phyloP scores from a whole-genome alignment of 257 asterid species.

The Dorcoceras hygrometricum region DNA sequence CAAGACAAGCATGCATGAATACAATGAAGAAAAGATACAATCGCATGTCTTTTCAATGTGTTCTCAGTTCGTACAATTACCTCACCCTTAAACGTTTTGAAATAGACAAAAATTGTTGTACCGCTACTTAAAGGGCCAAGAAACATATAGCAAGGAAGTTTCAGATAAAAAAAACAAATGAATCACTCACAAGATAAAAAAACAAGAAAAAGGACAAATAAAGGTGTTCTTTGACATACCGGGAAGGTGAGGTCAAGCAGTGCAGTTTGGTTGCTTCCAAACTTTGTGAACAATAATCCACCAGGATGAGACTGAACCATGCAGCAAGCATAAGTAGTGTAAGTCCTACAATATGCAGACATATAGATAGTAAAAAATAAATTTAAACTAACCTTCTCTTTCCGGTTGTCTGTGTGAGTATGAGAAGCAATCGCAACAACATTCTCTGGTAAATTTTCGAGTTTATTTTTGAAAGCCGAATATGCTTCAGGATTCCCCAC shows the following conservation, averaged over 20 bases:
- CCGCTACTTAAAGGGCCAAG: background rate
- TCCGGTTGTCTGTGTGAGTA: constrained; percentile 74
- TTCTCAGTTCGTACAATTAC: background rate
- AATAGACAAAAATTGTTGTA: constrained; percentile 7
- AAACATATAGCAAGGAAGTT: background rate
- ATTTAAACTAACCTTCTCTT: constrained; percentile 70
- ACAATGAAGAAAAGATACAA: background rate
- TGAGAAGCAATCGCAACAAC: constrained; percentile 77
- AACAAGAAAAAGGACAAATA: background rate
- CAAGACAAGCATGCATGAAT: constrained; percentile 2
- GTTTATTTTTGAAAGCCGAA: constrained; percentile 62
- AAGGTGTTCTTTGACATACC: constrained; percentile 39
- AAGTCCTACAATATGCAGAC: constrained; percentile 7
- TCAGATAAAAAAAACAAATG: background rate
- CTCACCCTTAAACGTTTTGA: constrained; percentile 7
- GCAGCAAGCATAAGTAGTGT: constrained; percentile 13
- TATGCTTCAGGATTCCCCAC: constrained; percentile 66
- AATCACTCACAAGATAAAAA: background rate
- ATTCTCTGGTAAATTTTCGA: constrained; percentile 72
- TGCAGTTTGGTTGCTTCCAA: constrained; percentile 91
- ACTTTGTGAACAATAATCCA: constrained; percentile 75
- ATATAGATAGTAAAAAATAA: constrained; percentile 20
- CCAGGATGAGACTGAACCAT: constrained; percentile 72
- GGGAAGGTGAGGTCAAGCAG: constrained; percentile 89
- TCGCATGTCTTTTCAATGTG: constrained; percentile 4